These are phyloP conservation scores for Schizothecium vesticola DNA, from an alignment of 495 filamentous ascomycete species.

Conservation along the genomic window DNA sequence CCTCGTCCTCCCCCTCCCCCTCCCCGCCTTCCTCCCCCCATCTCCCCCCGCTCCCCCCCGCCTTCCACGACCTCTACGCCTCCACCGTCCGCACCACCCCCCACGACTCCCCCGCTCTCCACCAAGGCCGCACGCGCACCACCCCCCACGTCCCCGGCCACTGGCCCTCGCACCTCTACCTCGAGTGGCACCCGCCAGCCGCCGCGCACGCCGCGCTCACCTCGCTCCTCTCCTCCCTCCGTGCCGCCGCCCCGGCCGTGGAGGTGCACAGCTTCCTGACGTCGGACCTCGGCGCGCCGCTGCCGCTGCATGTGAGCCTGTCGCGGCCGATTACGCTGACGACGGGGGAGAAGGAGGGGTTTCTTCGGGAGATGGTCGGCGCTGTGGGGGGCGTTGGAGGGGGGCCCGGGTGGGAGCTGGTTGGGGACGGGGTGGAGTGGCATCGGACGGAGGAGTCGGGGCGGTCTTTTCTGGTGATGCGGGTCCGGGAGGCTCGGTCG, in stretches of 20 bases:
- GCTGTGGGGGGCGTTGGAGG: conserved; percentile 23
- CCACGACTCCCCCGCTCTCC: conserved; percentile 74
- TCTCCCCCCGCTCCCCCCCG: conserved; percentile 74
- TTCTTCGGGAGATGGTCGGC: conserved; percentile 45
- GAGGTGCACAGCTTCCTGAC: conserved; percentile 58
- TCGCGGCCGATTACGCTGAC: conserved; percentile 66
- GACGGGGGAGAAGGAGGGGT: conserved; percentile 59
- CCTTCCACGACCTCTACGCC: conserved; percentile 90
- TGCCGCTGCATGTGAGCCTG: conserved; percentile 85
- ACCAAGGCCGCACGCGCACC: conserved; percentile 74
- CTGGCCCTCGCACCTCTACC: conserved; percentile 89
- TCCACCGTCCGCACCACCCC: conserved; percentile 66
- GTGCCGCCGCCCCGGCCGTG: conserved; percentile 8
- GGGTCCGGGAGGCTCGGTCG: conserved; percentile 29
- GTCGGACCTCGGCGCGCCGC: conserved; percentile 70
- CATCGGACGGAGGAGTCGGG: conserved; percentile 55
- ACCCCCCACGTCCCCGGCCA: conserved; percentile 82
- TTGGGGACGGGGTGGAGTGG: conserved; percentile 32
- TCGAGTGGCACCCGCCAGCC: conserved; percentile 78
- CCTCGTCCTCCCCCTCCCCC: conserved; percentile 21
- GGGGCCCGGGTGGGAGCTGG: conserved; percentile 32
- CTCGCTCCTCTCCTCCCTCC: conserved; percentile 43
- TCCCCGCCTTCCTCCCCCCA: conserved; percentile 19
- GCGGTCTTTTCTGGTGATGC: conserved; percentile 82
- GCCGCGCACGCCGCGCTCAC: conserved; percentile 50